A percentile compares a stretch with the other conserved stretches of the same genome.
phyloP scores from a whole-genome alignment of 192 early-diverging fungal genomes.

The Podila clonocystis region DNA sequence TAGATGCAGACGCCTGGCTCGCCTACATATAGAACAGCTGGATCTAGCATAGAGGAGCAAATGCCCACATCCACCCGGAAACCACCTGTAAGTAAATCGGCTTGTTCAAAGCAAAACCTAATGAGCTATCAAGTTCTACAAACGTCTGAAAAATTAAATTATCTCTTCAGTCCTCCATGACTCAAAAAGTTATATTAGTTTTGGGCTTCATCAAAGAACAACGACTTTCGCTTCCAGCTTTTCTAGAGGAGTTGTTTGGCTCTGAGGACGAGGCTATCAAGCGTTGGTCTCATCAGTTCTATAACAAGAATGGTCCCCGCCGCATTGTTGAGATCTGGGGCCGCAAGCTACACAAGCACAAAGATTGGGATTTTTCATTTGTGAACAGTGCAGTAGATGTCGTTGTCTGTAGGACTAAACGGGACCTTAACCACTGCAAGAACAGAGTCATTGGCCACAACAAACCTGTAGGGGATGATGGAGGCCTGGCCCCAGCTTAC shows the following conservation, averaged over 20 bases:
- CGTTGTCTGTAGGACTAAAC: constrained; percentile 11
- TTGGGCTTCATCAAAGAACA: constrained; percentile 12
- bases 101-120: too few relatives aligned
- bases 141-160: too few relatives aligned
- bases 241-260: constrained; percentile 18
- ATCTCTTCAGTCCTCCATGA: constrained; percentile 6
- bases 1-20: too few relatives aligned
- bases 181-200: constrained; percentile 2
- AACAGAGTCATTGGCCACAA: neutral
- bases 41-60: too few relatives aligned
- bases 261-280: constrained; percentile 9
- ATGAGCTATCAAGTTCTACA: too few relatives aligned
- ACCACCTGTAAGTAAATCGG: too few relatives aligned
- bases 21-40: too few relatives aligned
- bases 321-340: constrained; percentile 19
- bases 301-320: constrained; percentile 8
- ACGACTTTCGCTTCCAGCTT: constrained; percentile 14
- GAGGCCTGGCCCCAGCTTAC: neutral
- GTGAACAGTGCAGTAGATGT: constrained; percentile 20
- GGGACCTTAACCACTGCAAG: constrained; percentile 2
- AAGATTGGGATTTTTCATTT: constrained; percentile 12
- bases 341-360: constrained; percentile 8
- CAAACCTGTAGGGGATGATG: too few relatives aligned
- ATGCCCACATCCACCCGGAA: too few relatives aligned
- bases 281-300: constrained; percentile 11